Evolutionary conservation across 2,329 filamentous ascomycete species (phyloP).

Genomic region (Ceratocystis variospora): DNA sequence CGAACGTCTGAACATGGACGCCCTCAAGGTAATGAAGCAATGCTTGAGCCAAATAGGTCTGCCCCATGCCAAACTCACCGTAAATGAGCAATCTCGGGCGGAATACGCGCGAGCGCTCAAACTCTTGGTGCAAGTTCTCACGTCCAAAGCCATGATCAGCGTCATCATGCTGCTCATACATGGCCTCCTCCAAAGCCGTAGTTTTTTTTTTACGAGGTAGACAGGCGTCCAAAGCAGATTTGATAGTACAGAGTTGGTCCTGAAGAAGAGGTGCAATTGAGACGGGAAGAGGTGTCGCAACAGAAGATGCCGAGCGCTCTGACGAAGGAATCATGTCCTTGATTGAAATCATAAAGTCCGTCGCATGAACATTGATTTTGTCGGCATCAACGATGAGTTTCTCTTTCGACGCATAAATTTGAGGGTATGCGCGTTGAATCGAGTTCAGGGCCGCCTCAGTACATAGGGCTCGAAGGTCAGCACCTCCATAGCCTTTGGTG

Average conservation of each 20-base stretch:
- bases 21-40: slow-evolving; percentile 85
- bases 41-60: slow-evolving; percentile 74
- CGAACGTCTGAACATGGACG: slow-evolving; percentile 87
- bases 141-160: slow-evolving; percentile 71
- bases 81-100: slow-evolving; percentile 73
- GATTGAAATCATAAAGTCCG: slow-evolving; percentile 93
- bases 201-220: slow-evolving; percentile 74
- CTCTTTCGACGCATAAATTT: slow-evolving; percentile 83
- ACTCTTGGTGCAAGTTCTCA: slow-evolving; percentile 61
- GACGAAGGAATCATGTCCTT: slow-evolving; percentile 95
- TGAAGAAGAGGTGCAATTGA: slow-evolving; percentile 69
- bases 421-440: slow-evolving; percentile 87
- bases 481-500: slow-evolving; percentile 94
- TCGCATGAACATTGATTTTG: slow-evolving; percentile 74
- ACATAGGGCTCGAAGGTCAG: slow-evolving; percentile 82
- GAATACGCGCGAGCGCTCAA: slow-evolving; percentile 79
- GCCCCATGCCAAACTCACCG: slow-evolving; percentile 81
- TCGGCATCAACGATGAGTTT: slow-evolving; percentile 79
- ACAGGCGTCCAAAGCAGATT: slow-evolving; percentile 55
- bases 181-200: slow-evolving; percentile 84
- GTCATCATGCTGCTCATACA: slow-evolving; percentile 76
- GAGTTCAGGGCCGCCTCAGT: slow-evolving; percentile 93
- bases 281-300: slow-evolving; percentile 65
- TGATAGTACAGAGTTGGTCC: slow-evolving; percentile 55
- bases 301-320: slow-evolving; percentile 74